These are phyloP conservation scores for Ceratopteris richardii DNA, from an alignment of 75 land plant genomes.

Conservation along the genomic window DNA sequence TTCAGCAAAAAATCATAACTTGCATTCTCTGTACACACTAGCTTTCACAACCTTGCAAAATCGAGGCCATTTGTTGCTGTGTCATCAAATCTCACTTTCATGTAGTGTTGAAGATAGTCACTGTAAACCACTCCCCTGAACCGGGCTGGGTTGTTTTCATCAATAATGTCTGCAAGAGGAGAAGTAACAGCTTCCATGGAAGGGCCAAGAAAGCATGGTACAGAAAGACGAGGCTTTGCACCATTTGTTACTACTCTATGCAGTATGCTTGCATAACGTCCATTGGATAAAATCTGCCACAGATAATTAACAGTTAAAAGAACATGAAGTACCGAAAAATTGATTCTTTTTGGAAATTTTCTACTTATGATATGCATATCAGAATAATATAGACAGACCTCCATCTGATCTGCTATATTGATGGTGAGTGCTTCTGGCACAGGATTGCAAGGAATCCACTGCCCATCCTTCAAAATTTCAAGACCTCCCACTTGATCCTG, in stretches of 20 bases:
- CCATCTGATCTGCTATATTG: conserved; percentile 33
- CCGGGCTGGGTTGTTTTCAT: not conserved
- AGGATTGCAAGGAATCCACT: conserved; percentile 25
- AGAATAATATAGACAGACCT: conserved; percentile 10
- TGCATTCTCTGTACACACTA: no score
- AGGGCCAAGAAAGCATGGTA: conserved; percentile 11
- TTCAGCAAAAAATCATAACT: no score
- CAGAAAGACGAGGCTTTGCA: conserved; percentile 1
- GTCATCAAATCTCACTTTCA: conserved; percentile 2
- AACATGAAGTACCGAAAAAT: not conserved
- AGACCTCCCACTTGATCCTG: conserved; percentile 38
- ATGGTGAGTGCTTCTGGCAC: conserved; percentile 24
- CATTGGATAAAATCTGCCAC: conserved; percentile 1
- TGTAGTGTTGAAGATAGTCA: conserved; percentile 6
- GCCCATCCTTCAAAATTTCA: conserved; percentile 24
- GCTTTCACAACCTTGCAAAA: not conserved
- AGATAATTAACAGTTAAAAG: not conserved
- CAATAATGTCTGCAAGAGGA: conserved; percentile 2
- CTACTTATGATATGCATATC: not conserved
- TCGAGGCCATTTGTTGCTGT: not conserved
- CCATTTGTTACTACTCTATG: conserved; percentile 9
- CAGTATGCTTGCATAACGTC: conserved; percentile 4
- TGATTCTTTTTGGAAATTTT: not conserved
- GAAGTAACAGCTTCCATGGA: not conserved
- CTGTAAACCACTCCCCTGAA: conserved; percentile 5